Percentiles rank a stretch among this genome's conserved stretches.
phyloP scores from a whole-genome alignment of 139 green algal genomes.

The Dunaliella primolecta region DNA sequence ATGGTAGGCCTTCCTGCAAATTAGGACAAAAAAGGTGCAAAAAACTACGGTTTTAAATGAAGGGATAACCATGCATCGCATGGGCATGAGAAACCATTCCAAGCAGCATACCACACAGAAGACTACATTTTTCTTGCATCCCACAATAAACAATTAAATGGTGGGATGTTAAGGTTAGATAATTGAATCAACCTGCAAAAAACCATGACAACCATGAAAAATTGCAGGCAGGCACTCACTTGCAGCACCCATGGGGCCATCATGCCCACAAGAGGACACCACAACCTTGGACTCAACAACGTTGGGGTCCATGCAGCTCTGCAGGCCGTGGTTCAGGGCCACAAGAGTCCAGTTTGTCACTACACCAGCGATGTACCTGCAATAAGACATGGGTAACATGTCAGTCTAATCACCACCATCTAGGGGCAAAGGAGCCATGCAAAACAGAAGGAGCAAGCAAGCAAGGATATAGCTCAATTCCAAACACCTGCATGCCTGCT shows the following conservation, averaged over 20 bases:
- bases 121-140: no score
- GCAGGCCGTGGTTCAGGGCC: constrained; percentile 91
- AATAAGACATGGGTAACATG: constrained; percentile 3
- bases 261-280: constrained; percentile 88
- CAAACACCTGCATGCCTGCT: no score
- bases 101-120: no score
- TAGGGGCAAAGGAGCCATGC: no score
- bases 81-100: not conserved
- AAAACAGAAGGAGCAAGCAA: no score
- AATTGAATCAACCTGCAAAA: no score
- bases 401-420: no score
- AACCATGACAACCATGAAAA: no score
- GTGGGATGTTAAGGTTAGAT: no score
- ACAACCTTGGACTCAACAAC: constrained; percentile 89
- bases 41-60: not conserved
- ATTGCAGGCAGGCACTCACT: no score
- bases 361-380: constrained; percentile 74
- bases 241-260: constrained; percentile 91
- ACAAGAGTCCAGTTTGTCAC: constrained; percentile 99
- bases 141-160: no score
- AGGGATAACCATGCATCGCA: not conserved
- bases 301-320: constrained; percentile 96
- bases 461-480: no score
- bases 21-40: not conserved
- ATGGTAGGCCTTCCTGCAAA: not conserved